Evolutionary conservation across 208 protist species (phyloP).

Genomic region (Trypanosoma lewisi): DNA sequence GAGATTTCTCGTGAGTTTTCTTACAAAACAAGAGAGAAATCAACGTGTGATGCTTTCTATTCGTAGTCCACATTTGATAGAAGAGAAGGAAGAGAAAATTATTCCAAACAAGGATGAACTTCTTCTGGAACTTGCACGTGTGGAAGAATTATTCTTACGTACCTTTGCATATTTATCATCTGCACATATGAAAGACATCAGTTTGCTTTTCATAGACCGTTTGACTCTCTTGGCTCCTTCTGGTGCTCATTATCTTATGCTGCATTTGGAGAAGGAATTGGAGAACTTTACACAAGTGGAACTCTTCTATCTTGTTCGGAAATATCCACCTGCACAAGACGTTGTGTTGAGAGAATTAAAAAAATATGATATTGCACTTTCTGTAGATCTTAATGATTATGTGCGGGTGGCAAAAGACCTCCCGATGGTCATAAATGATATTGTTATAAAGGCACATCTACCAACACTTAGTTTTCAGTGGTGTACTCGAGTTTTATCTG

Average conservation of each 20-base stretch:
- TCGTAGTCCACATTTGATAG: neutral
- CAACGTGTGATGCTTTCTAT: conserved; percentile 12
- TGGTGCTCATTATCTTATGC: conserved; percentile 32
- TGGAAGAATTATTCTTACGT: conserved; percentile 30
- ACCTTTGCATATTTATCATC: conserved; percentile 27
- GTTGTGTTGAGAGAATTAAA: conserved; percentile 42
- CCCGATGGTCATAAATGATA: conserved; percentile 58
- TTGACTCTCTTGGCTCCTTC: conserved; percentile 42
- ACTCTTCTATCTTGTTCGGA: conserved; percentile 51
- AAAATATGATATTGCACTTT: conserved; percentile 40
- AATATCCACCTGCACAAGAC: conserved; percentile 38
- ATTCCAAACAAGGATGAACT: conserved; percentile 10
- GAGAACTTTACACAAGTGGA: conserved; percentile 46
- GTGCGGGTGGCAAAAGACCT: conserved; percentile 43
- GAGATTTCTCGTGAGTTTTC: conserved; percentile 18
- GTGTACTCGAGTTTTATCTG: conserved; percentile 63
- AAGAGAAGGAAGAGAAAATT: neutral
- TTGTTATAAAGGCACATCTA: conserved; percentile 51
- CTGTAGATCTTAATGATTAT: conserved; percentile 69
- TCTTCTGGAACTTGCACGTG: neutral
- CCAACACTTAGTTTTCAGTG: conserved; percentile 55
- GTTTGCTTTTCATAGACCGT: conserved; percentile 40
- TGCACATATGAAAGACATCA: conserved; percentile 44
- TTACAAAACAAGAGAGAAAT: conserved; percentile 21
- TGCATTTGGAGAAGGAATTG: conserved; percentile 33